phyloP scores from a whole-genome alignment of 2,329 filamentous ascomycete genomes.

The Penicillium sp. region DNA sequence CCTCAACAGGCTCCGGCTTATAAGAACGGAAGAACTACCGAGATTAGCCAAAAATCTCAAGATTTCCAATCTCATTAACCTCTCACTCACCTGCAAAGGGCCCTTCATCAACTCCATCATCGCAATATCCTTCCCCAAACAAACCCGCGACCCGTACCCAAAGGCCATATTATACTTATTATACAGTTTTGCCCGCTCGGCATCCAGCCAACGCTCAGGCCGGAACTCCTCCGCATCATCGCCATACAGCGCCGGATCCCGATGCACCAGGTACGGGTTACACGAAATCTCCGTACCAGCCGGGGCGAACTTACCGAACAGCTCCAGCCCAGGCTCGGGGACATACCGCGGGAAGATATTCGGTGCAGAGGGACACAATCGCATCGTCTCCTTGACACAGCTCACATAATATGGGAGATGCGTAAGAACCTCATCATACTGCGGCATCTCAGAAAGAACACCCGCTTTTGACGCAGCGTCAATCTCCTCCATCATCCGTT shows the following conservation, averaged over 20 bases:
- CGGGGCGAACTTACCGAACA: slow-evolving; percentile 43
- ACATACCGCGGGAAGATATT: slow-evolving; percentile 54
- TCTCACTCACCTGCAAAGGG: slow-evolving; percentile 30
- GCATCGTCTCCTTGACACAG: slow-evolving; percentile 53
- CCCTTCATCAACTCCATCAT: slow-evolving; percentile 56
- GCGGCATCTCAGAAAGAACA: slow-evolving; percentile 34
- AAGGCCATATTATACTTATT: slow-evolving; percentile 53
- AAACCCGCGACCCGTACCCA: slow-evolving; percentile 51
- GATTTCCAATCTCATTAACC: not conserved
- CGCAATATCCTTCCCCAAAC: slow-evolving; percentile 53
- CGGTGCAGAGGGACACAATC: slow-evolving; percentile 52
- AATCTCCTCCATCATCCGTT: slow-evolving; percentile 51
- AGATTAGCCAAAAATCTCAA: slow-evolving; percentile 1
- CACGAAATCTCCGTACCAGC: slow-evolving; percentile 48
- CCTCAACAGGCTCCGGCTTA: slow-evolving; percentile 21
- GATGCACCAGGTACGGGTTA: slow-evolving; percentile 51
- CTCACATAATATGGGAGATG: slow-evolving; percentile 52
- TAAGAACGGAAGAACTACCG: slow-evolving; percentile 34
- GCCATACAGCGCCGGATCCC: slow-evolving; percentile 29
- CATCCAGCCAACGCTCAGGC: slow-evolving; percentile 3
- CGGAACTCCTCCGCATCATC: slow-evolving; percentile 7
- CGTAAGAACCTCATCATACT: slow-evolving; percentile 45
- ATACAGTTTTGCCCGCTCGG: slow-evolving; percentile 35
- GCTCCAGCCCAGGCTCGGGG: slow-evolving; percentile 34
- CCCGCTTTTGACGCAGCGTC: slow-evolving; percentile 38